Base-by-base conservation (phyloP, 352 stramenopile genomes). In the Blastocystis sp. region DNA sequence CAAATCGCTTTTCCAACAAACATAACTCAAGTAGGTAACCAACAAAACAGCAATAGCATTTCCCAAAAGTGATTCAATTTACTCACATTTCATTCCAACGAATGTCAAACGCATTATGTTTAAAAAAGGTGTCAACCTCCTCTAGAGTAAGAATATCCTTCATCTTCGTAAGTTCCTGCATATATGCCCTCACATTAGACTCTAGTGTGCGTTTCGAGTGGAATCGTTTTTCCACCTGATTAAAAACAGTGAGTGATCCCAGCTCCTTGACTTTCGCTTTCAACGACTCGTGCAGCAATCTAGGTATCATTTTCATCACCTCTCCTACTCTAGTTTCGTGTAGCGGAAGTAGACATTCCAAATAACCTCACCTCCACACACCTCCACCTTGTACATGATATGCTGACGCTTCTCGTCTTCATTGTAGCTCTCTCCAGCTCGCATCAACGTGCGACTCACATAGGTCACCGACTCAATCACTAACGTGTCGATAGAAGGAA, bases 1-100 rank as follows among this genome's bases (percentile, higher is more conserved):
- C 96, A 41, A 56, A 56, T 56, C 9, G 18, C 18, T 18, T 18
- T 56, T 18, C 9, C 18, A 56, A 56, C 18, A 56, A 56, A 18
- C 9, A 56, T 56, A 56, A 56, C 18, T 18, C 9, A 18, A 56
- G 18, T 56, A 56, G 18, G 18, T 56, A 56, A 56, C 20, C 9
- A 56, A 20, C 9, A 56, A 20, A 56, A 56, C 20, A 56, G 20
- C 20, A 56, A 56, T 56, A 56, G 20, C 20, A 56, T 20, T 56
- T 20, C 9, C 20, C 9, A 56, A 20, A 56, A 56, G 9, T 9
- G 50, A 56, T 56, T 56, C 50, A 9, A 56, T 56, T 56, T 56
- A 56, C 20, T 56, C 20, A 56, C 20, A 20, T 56, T 18, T 56
- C 50, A 56, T 18, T 20, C 50, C 50, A 56, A 56, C 50, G 50